Evolutionary conservation across 2,329 filamentous ascomycete species (phyloP), one percentile per base, ranked within the genome.

Genomic region (Penicillium glabrum): DNA sequence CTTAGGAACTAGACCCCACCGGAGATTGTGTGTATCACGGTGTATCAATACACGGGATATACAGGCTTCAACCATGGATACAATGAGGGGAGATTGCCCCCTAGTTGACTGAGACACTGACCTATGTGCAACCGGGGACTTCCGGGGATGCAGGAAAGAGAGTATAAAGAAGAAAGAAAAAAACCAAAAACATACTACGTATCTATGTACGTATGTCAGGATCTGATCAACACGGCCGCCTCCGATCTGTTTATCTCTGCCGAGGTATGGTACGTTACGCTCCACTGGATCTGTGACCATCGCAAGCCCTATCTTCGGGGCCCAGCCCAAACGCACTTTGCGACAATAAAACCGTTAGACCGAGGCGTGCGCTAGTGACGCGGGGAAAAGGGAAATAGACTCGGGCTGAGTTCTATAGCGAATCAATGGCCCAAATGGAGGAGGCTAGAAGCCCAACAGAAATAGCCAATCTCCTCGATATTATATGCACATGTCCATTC

Each of bases 311-410:
- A 46, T 23, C 31, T 19, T 19, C 14, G 31, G 27, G 23, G 26
- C 45, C 44, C 29, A 31, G 29, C 29, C 45, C 23, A 29, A 48
- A 48, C 46, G 27, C 27, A 43, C 35, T 39, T 39, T 39, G 35
- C 35, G 44, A 50, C 7, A 50, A 35, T 26, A 39, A 50, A 50
- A 50, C 47, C 47, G 47, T 50, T 50, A 50, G 47, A 51, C 35
- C 54, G 57, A 57, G 54, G 47, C 57, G 24, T 53, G 50, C 57
- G 47, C 60, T 61, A 57, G 54, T 35, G 60, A 57, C 51, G 50
- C 54, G 57, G 54, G 57, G 54, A 55, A 60, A 51, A 39, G 19
- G 19, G 21, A 43, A 43, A 46, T 43, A 47, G 35, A 45, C 33
- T 29, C 29, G n/a, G 44, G 26, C 26, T 37, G 51, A 13, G 21